A percentile compares a stretch with the other conserved stretches of the same genome.
phyloP scores from a whole-genome alignment of 2,329 filamentous ascomycete species.

The Drechslerella dactyloides region DNA sequence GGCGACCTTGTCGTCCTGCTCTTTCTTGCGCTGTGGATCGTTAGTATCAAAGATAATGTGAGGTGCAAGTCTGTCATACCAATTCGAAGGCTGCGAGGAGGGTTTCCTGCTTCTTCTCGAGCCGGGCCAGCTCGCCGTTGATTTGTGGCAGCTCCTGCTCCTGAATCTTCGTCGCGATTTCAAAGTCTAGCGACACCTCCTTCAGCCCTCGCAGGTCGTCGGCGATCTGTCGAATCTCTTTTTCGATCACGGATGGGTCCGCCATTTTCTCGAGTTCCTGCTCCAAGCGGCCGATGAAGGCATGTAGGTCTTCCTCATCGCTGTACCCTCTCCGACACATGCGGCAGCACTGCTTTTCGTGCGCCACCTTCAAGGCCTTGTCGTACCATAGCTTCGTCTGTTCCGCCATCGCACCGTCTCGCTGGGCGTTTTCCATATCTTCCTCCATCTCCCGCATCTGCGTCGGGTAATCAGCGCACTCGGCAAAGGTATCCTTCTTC shows the following conservation, averaged over 20 bases:
- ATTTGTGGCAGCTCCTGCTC: conserved; percentile 40
- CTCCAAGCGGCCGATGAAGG: conserved; percentile 26
- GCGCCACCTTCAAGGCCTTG: conserved; percentile 41
- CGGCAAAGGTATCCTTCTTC: conserved; percentile 24
- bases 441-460: conserved; percentile 61
- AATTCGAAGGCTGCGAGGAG: conserved; percentile 22
- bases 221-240: conserved; percentile 8
- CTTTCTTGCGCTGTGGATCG: conserved; percentile 65
- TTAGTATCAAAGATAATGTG: background rate
- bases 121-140: conserved; percentile 20
- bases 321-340: conserved; percentile 38
- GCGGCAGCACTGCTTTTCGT: conserved; percentile 38
- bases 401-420: conserved; percentile 32
- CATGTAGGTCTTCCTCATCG: conserved; percentile 33
- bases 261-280: conserved; percentile 13
- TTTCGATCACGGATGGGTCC: conserved; percentile 3
- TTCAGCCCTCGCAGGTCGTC: conserved; percentile 31
- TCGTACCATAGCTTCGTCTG: conserved; percentile 41
- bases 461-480: conserved; percentile 37
- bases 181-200: conserved; percentile 38
- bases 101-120: conserved; percentile 42
- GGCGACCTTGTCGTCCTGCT: conserved; percentile 69
- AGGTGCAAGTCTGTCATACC: conserved; percentile 15
- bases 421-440: conserved; percentile 63
- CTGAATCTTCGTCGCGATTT: conserved; percentile 32